phyloP scores from a whole-genome alignment of 441 rosid species.

The Aleurites moluccanus region DNA sequence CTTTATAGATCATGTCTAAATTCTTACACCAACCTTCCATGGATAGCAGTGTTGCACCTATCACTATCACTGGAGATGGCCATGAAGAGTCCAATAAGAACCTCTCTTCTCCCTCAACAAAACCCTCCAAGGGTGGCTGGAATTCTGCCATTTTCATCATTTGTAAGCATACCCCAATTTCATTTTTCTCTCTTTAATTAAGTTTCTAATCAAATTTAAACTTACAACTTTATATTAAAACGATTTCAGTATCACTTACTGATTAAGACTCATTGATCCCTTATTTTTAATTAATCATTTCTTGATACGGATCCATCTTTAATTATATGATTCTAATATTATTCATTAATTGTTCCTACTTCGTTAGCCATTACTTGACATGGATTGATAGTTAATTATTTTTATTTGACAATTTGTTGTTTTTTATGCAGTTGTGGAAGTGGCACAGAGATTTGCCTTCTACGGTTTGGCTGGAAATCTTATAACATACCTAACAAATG shows the following conservation, averaged over 20 bases:
- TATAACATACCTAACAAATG: slow-evolving; percentile 60
- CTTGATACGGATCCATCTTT: no score
- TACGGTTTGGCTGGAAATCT: slow-evolving; percentile 77
- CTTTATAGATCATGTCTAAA: background rate
- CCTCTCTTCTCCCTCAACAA: background rate
- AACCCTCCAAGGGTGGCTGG: slow-evolving; percentile 65
- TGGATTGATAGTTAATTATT: background rate
- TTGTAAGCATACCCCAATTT: slow-evolving; percentile 37
- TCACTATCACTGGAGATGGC: slow-evolving; percentile 6
- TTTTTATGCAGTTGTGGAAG: slow-evolving; percentile 58
- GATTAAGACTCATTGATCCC: no score
- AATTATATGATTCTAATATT: no score
- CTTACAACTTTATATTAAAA: no score
- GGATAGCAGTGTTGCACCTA: slow-evolving; percentile 27
- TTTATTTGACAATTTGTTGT: background rate
- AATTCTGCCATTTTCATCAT: slow-evolving; percentile 74
- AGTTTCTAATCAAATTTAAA: no score
- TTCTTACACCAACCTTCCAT: slow-evolving; percentile 5
- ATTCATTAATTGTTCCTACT: no score
- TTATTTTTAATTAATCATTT: no score
- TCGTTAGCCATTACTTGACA: no score
- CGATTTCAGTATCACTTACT: no score
- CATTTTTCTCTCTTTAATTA: background rate
- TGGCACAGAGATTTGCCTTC: slow-evolving; percentile 74
- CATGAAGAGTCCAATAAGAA: background rate